These are phyloP conservation scores for Tetracentron sinense DNA, from an alignment of 164 flowering plant species.

Conservation along the genomic window DNA sequence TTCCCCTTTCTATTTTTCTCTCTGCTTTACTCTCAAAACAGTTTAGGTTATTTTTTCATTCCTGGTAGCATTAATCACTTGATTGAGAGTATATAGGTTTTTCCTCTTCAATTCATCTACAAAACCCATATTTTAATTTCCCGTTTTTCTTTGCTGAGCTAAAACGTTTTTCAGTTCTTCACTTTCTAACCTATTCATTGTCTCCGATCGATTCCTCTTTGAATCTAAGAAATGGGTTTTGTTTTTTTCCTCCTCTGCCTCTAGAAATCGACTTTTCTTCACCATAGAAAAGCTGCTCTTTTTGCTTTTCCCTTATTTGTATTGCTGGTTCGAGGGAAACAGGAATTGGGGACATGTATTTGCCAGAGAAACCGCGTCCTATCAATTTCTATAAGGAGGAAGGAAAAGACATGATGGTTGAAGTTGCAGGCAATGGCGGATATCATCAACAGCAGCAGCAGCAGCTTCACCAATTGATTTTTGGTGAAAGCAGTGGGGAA, in stretches of 20 bases:
- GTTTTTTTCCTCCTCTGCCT: background rate
- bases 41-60: background rate
- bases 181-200: background rate
- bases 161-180: background rate
- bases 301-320: background rate
- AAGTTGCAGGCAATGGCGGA: conserved; percentile 38
- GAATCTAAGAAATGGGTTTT: conserved; percentile 5
- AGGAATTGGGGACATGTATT: conserved; percentile 32
- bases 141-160: background rate
- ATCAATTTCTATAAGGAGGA: conserved; percentile 61
- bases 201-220: background rate
- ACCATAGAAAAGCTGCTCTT: background rate
- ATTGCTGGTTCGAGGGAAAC: background rate
- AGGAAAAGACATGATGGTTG: conserved; percentile 59
- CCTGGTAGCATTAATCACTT: background rate
- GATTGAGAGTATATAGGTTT: conserved; percentile 11
- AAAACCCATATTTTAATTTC: conserved; percentile 14
- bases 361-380: conserved; percentile 56
- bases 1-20: background rate
- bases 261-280: conserved; percentile 1
- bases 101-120: conserved; percentile 1
- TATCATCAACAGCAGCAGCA: conserved; percentile 30
- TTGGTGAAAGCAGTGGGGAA: conserved; percentile 58
- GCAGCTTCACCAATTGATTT: conserved; percentile 41
- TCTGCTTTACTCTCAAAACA: background rate